These are phyloP conservation scores for Phaeophleospora eucalypticola DNA, from an alignment of 2,329 filamentous ascomycete genomes.

Conservation along the genomic window DNA sequence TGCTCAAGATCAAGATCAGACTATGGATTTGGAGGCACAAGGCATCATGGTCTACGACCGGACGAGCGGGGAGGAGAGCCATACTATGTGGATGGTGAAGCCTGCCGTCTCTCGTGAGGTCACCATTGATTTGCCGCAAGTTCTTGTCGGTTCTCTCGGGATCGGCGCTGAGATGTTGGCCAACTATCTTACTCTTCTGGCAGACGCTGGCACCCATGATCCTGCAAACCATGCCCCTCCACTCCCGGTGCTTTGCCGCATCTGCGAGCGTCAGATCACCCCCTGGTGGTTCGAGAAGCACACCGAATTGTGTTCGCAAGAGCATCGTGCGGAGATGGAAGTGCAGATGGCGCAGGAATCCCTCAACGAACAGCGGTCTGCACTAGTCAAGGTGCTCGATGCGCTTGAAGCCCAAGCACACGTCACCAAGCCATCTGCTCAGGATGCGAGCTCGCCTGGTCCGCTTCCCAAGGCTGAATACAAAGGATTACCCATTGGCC, in stretches of 20 bases:
- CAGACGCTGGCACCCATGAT: constrained; percentile 74
- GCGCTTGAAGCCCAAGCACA: constrained; percentile 76
- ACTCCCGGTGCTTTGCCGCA: constrained; percentile 83
- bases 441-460: constrained; percentile 43
- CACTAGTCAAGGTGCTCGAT: constrained; percentile 92
- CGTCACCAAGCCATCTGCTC: constrained; percentile 51
- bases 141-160: constrained; percentile 89
- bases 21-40: constrained; percentile 84
- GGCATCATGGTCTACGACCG: constrained; percentile 98
- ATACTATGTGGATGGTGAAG: constrained; percentile 99
- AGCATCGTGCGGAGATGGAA: constrained; percentile 95
- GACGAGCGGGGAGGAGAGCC: constrained; percentile 78
- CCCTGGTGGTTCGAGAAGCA: constrained; percentile 99
- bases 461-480: constrained; percentile 61
- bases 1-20: constrained; percentile 35
- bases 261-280: constrained; percentile 94
- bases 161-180: constrained; percentile 93
- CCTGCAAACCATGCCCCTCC: constrained; percentile 75
- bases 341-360: constrained; percentile 94
- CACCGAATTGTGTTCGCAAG: constrained; percentile 90
- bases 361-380: constrained; percentile 84
- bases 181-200: constrained; percentile 83
- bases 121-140: constrained; percentile 84
- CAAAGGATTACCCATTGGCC: constrained; percentile 78
- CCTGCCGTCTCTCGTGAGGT: constrained; percentile 88